phyloP scores from a whole-genome alignment of 1,284 basidiomycete genomes.

The Peniophora sp. region DNA sequence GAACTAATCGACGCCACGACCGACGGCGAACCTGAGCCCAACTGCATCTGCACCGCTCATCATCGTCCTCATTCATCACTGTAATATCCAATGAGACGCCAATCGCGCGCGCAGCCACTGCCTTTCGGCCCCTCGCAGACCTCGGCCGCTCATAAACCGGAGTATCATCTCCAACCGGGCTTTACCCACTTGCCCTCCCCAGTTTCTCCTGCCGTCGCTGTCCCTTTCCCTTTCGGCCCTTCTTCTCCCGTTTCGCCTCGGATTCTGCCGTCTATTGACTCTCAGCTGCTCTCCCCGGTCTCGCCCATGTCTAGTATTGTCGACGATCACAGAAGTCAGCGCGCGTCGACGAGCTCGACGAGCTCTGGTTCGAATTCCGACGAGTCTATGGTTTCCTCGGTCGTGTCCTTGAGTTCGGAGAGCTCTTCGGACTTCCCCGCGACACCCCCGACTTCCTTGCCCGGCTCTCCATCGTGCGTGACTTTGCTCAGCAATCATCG shows the following conservation, averaged over 20 bases:
- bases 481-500: background rate
- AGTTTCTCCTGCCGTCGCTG: background rate
- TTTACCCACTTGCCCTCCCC: slow-evolving; percentile 10
- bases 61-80: no score
- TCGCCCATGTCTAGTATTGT: background rate
- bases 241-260: background rate
- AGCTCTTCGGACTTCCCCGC: background rate
- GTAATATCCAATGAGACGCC: slow-evolving; percentile 6
- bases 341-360: background rate
- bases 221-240: background rate
- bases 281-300: background rate
- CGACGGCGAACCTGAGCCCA: no score
- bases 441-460: slow-evolving; percentile 7
- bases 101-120: slow-evolving; percentile 9
- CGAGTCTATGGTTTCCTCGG: background rate
- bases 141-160: slow-evolving; percentile 2
- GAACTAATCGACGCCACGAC: no score
- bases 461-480: slow-evolving; percentile 10
- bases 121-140: slow-evolving; percentile 8
- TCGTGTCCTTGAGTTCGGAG: background rate
- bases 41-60: no score
- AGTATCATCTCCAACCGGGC: slow-evolving; percentile 7
- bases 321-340: background rate
- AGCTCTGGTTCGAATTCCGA: background rate
- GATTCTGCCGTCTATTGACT: background rate